A percentile compares a stretch with the other conserved stretches of the same genome.
Conservation (phyloP, 257 asterid genomes). For the Solanum sparsipilum region DNA sequence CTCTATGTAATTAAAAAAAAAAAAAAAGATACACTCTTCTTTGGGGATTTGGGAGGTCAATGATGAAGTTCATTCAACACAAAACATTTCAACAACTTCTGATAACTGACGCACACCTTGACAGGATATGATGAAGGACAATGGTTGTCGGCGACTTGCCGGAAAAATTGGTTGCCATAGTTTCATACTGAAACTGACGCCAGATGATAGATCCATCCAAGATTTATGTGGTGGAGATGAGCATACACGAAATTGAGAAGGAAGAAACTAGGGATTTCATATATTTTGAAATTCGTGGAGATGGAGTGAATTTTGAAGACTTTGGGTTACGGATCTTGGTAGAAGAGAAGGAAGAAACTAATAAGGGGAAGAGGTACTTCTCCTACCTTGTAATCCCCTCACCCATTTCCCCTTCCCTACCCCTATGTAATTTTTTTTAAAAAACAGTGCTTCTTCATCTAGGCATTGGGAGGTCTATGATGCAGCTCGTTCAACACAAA, state of each 20-base stretch:
- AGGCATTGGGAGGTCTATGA: constrained; percentile 97
- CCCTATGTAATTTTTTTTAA: not conserved
- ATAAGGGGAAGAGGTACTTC: not conserved
- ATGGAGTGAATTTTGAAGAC: not conserved
- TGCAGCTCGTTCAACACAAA: constrained; percentile 91
- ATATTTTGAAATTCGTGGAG: not conserved
- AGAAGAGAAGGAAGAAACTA: not conserved
- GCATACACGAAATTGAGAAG: not conserved
- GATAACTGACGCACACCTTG: constrained; percentile 93
- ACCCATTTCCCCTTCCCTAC: not conserved
- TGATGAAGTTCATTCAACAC: constrained; percentile 94
- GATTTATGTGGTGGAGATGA: not conserved
- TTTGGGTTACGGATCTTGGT: not conserved
- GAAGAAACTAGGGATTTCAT: not conserved
- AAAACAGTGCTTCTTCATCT: constrained; percentile 75
- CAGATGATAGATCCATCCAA: not conserved
- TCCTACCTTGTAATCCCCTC: not conserved
- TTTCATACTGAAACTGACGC: not conserved
- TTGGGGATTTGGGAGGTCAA: constrained; percentile 95
- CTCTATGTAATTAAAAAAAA: not conserved
- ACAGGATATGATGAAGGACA: constrained; percentile 80
- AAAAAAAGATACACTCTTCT: constrained; percentile 64
- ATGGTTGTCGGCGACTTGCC: not conserved
- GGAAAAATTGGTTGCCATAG: not conserved
- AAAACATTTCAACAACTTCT: constrained; percentile 84